Base-by-base conservation (phyloP, 331 rosid species). In the Cydonia oblonga region DNA sequence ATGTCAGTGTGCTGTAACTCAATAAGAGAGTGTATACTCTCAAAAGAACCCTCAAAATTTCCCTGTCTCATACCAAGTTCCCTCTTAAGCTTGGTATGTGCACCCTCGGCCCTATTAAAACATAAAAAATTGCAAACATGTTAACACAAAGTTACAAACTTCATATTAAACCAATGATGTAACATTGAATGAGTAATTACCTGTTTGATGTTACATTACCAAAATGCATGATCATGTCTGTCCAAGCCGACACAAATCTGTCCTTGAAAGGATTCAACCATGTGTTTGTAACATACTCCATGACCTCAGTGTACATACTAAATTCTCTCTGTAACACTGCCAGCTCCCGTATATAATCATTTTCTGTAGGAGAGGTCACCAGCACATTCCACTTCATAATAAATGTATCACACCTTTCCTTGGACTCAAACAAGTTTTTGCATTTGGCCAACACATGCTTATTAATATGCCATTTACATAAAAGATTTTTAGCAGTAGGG, bases 191-290 rank as follows among this genome's bases (percentile, higher is more conserved):
- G 16, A 52, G 30, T 22, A 20, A 61, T 51, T 73, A 73, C 77
- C 68, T 73, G 53, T 64, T 73, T 46, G 71, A 62, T 59, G 54
- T 35, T 22, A 64, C 53, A 30, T 73, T 73, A 32, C 77, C 68
- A 58, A 68, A 75, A 38, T 75, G 79, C 74, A 68, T 67, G 26
- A 67, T 57, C 38, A 40, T 42, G 62, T 75, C 64, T 2, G 74
- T 75, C 74, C 74, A 75, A 38, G 74, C 74, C 0, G 6, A 32
- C 64, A 69, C 74, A 69, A 69, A 53, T 69, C 49, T 53, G 9
- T 54, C 64, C 64, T 54, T 53, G 2, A 69, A 69, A 52, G 74
- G 74, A 32, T 69, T 69, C 51, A 69, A 54, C 74, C 74, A 69
- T 7, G 74, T 69, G 64, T 69, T 69, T 14, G 46, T 53, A 69